Evolutionary conservation across 2,329 filamentous ascomycete species (phyloP).

Genomic region (Corynespora cassiicola): DNA sequence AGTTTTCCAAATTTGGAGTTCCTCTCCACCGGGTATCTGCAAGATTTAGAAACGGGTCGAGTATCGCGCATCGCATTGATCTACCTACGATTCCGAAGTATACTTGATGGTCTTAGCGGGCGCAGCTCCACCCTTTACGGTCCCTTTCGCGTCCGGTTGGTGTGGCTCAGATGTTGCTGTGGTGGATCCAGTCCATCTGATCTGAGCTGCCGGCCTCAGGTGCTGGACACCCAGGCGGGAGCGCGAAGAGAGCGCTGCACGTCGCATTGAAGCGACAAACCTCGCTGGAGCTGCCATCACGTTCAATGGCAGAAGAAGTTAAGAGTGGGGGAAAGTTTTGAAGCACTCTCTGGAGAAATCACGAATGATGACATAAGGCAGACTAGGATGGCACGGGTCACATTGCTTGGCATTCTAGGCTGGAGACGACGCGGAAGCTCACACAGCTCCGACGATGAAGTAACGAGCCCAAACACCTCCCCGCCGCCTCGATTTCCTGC

Average conservation of each 20-base stretch:
- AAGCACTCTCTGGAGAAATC: slow-evolving; percentile 19
- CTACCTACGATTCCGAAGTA: slow-evolving; percentile 78
- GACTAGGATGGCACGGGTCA: slow-evolving; percentile 32
- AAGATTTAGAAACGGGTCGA: not conserved
- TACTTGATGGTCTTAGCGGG: slow-evolving; percentile 66
- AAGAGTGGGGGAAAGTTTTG: slow-evolving; percentile 24
- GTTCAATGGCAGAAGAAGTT: slow-evolving; percentile 20
- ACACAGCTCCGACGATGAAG: slow-evolving; percentile 38
- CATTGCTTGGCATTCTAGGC: slow-evolving; percentile 41
- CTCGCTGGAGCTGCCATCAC: slow-evolving; percentile 44
- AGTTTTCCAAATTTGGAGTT: slow-evolving; percentile 77
- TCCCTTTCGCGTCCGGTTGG: slow-evolving; percentile 44
- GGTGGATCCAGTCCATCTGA: slow-evolving; percentile 43
- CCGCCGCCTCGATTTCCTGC: slow-evolving; percentile 11
- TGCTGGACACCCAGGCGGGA: slow-evolving; percentile 25
- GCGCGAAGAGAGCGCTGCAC: slow-evolving; percentile 34
- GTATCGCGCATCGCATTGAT: no score
- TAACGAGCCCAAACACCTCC: slow-evolving; percentile 22
- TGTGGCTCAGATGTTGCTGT: slow-evolving; percentile 51
- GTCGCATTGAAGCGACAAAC: slow-evolving; percentile 40
- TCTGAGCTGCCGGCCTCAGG: slow-evolving; percentile 35
- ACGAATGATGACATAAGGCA: slow-evolving; percentile 33
- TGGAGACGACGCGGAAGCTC: slow-evolving; percentile 48
- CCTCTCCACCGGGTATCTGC: slow-evolving; percentile 78
- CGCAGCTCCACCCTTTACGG: slow-evolving; percentile 39